Base-by-base conservation (phyloP, 495 filamentous ascomycete species). In the Trichoderma erinaceum region DNA sequence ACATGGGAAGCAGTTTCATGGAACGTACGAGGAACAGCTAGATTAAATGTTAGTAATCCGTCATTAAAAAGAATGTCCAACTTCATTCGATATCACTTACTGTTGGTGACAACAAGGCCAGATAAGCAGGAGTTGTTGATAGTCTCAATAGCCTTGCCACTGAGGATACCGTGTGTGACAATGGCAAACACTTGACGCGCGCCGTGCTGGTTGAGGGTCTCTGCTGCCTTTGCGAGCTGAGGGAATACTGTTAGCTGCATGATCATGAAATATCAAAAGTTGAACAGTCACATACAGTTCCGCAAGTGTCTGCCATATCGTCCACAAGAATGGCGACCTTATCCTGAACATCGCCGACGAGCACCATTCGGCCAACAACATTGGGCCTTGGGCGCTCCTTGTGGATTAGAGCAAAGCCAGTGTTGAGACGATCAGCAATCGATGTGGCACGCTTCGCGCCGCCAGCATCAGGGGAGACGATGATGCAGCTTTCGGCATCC, bases 361-460 rank as follows among this genome's bases (percentile, higher is more conserved):
- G 89, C 71, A 94, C 93, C 95, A 99, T 99, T 72, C 90, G 90
- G 25, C 90, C 92, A 70, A 98, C 94, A 77, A 97, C 95, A 76
- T 97, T 97, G 66, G 95, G 94, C 27, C 93, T 86, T 0, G 93
- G 90, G 66, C 95, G 92, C 79, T 98, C 94, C 80, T 98, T 98
- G 87, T 98, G 95, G 75, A 99, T 99, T 41, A 99, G 87, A n/a
- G 95, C 95, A 78, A 99, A 99, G 71, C 90, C 90, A 66, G 93
- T 88, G 74, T 97, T 92, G 63, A 99, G 87, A 27, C 92, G 89
- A 77, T 98, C 96, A 66, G 95, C 95, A 68, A 98, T 97, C 11
- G 89, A 92, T n/a, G 95, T 97, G 48, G 94, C 95, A 76, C 93
- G 87, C 80, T 98, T 99, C 32, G 95, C 95, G 71, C 95, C 95